Evolutionary conservation across 495 filamentous ascomycete genomes (phyloP).

Genomic region (Podospora fimiseda): DNA sequence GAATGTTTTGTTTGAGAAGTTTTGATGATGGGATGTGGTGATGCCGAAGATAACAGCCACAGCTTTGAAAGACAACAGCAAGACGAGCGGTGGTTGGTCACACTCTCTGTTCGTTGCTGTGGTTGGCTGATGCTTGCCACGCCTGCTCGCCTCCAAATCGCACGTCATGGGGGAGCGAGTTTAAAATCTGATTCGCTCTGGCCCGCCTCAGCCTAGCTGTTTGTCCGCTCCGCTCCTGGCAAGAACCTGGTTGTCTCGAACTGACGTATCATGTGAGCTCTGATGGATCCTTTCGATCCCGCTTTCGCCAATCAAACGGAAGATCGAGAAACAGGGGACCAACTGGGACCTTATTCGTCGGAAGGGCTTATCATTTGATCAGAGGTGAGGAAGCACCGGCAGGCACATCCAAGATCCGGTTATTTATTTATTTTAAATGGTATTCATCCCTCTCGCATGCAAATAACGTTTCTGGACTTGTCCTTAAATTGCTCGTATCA

Average conservation of each 20-base stretch:
- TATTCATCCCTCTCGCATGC: no score
- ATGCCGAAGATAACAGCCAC: conserved; percentile 1
- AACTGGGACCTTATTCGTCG: no score
- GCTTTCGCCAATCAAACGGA: conserved; percentile 2
- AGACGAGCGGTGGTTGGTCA: no score
- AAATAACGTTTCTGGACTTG: no score
- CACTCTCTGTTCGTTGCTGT: conserved; percentile 4
- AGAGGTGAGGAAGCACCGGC: no score
- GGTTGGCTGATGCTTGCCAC: conserved; percentile 12
- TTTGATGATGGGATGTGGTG: not conserved
- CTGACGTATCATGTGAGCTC: conserved; percentile 16
- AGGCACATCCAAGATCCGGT: no score
- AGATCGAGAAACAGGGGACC: not conserved
- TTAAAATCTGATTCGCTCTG: not conserved
- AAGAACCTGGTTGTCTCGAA: conserved; percentile 9
- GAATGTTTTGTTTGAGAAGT: no score
- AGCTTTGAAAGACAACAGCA: no score
- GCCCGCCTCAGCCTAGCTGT: not conserved
- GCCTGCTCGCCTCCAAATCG: conserved; percentile 5
- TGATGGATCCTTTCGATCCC: not conserved
- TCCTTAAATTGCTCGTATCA: no score
- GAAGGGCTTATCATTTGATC: no score
- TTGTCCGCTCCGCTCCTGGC: no score
- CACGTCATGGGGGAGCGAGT: conserved; percentile 15
- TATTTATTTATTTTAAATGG: no score